phyloP scores from a whole-genome alignment of 1,284 basidiomycete genomes.

The Takashimella tepidaria region DNA sequence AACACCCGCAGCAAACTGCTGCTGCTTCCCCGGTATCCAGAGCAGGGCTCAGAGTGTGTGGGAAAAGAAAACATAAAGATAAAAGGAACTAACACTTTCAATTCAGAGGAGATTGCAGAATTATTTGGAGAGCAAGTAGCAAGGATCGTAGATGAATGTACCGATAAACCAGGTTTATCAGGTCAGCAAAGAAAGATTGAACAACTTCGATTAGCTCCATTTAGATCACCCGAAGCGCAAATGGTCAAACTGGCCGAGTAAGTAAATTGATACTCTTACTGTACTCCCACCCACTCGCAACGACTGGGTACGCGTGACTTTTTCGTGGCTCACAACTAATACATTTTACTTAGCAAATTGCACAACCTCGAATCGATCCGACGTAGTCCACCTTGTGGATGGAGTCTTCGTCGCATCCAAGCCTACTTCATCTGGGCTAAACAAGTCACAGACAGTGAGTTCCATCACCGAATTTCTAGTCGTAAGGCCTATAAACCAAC shows the following conservation, averaged over 20 bases:
- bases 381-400: constrained; percentile 42
- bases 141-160: constrained; percentile 46
- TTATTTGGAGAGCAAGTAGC: constrained; percentile 45
- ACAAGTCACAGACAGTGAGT: constrained; percentile 45
- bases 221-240: constrained; percentile 44
- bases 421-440: constrained; percentile 49
- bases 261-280: no score
- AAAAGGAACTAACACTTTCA: background rate
- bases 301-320: no score
- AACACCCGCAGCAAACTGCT: no score
- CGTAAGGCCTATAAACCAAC: no score
- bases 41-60: no score
- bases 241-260: constrained; percentile 48
- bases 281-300: no score
- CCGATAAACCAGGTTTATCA: constrained; percentile 33
- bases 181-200: constrained; percentile 41
- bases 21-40: no score
- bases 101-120: constrained; percentile 35
- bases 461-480: no score
- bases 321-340: no score
- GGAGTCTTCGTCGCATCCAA: constrained; percentile 42
- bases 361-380: constrained; percentile 48
- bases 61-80: no score
- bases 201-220: constrained; percentile 43
- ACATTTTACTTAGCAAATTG: constrained; percentile 44